Evolutionary conservation across 2,329 filamentous ascomycete genomes (phyloP).

Genomic region (Alternaria panax): DNA sequence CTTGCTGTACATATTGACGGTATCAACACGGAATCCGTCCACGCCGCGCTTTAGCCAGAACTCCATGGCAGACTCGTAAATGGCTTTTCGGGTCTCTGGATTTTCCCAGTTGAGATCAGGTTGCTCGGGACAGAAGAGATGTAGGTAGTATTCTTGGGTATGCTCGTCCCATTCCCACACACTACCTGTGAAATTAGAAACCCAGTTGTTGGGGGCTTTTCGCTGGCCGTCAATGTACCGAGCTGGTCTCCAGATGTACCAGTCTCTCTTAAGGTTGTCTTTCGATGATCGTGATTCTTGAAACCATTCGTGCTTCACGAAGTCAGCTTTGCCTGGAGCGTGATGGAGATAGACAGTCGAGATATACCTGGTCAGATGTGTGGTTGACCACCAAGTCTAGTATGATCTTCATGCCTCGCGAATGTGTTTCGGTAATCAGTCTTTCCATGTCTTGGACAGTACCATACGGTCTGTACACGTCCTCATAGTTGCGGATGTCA

Average conservation of each 20-base stretch:
- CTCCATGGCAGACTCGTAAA: conserved; percentile 72
- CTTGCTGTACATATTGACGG: conserved; percentile 50
- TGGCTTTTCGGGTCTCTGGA: conserved; percentile 69
- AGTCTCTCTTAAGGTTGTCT: conserved; percentile 60
- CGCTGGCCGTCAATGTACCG: conserved; percentile 63
- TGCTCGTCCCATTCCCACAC: conserved; percentile 75
- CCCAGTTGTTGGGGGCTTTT: conserved; percentile 79
- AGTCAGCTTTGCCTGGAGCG: conserved; percentile 10
- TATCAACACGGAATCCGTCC: conserved; percentile 53
- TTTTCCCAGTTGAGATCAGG: conserved; percentile 90
- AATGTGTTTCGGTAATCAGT: conserved; percentile 47
- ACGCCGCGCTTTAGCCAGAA: conserved; percentile 82
- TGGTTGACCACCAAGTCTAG: conserved; percentile 53
- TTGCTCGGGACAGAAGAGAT: conserved; percentile 77
- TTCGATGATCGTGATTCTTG: conserved; percentile 61
- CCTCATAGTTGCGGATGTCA: conserved; percentile 51
- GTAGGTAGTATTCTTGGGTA: conserved; percentile 77
- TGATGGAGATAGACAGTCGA: background rate
- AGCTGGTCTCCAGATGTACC: conserved; percentile 63
- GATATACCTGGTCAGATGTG: conserved; percentile 45
- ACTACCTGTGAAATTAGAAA: conserved; percentile 66
- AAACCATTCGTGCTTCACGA: conserved; percentile 62
- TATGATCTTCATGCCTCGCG: conserved; percentile 48
- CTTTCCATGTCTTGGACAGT: conserved; percentile 51
- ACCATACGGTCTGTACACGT: conserved; percentile 51